Base-by-base conservation (phyloP, 192 early-diverging fungal species). In the Coemansia sp. region DNA sequence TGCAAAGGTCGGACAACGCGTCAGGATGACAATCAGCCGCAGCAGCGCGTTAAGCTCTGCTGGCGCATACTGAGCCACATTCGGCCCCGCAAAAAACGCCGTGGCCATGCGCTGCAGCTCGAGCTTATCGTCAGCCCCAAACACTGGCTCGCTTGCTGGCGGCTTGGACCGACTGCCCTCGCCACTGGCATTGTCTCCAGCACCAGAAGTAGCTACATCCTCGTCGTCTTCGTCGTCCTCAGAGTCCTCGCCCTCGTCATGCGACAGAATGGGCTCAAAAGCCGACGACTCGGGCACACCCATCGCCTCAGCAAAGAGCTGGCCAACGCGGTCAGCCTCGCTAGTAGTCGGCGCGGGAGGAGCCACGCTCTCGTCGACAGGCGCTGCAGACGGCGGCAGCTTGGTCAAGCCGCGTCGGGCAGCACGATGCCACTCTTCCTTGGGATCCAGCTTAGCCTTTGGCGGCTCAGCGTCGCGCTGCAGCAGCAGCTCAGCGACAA, bases 1-100 rank as follows among this genome's bases (percentile, higher is more conserved):
- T 2, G 93, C 92, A 12, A 86, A 70, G 0, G 67, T 67, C 62
- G 89, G 84, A 21, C 84, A 73, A 34, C 94, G 87, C 34, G 95
- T 96, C 38, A 98, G 78, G n/a, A 92, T 87, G 11, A 95, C 91
- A 6, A 92, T 75, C 25, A 96, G 86, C 5, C 93, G 85, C 59
- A 98, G 84, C 34, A 92, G 76, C 17, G 94, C 89, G 73, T 94
- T 83, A 37, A 83, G 69, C 66, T 63, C 70, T 0, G 58, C 67
- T 21, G 69, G 70, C 4, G 69, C 21, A 48, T 62, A 75, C 10
- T 37, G 38, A 2, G 73, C 70, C 50, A 75, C 63, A 0, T 73
- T 73, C n/a, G 42, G 5, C 55, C 29, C 55, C 55, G 59, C 39
- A 39, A 83, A 83, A 41, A 83, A 83, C 55, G 46, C 38, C 31